Percentiles rank a stretch among this genome's conserved stretches.
Conservation (phyloP, 768 basidiomycete genomes). For the Phylloporus rhodoxanthus region DNA sequence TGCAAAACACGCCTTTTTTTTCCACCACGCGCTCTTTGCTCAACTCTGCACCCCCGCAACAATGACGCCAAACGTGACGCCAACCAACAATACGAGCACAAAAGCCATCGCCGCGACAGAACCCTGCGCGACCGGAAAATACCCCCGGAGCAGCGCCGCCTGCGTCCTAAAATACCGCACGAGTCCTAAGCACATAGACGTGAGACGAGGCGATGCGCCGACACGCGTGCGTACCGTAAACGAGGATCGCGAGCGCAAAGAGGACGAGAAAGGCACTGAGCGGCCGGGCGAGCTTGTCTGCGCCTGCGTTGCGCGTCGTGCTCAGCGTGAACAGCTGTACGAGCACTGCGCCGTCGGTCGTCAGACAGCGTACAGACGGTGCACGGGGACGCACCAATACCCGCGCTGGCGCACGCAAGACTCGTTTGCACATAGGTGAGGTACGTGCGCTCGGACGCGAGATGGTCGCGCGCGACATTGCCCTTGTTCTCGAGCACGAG, state of each 20-base stretch:
- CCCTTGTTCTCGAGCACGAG: conserved; percentile 51
- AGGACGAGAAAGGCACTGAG: conserved; percentile 47
- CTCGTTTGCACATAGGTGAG: conserved; percentile 62
- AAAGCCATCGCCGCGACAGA: conserved; percentile 38
- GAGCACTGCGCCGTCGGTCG: conserved; percentile 32
- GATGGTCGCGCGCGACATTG: conserved; percentile 58
- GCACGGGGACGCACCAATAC: conserved; percentile 41
- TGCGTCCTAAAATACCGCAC: conserved; percentile 51
- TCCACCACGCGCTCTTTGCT: too few relatives aligned
- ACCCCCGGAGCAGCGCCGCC: conserved; percentile 41
- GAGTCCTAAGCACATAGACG: conserved; percentile 35
- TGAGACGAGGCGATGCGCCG: neutral
- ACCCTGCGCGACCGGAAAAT: conserved; percentile 49
- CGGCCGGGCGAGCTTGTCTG: conserved; percentile 37
- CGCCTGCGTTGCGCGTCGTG: conserved; percentile 12
- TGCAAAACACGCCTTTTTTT: too few relatives aligned
- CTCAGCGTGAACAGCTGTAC: conserved; percentile 48
- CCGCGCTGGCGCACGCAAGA: conserved; percentile 51
- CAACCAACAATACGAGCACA: conserved; percentile 36
- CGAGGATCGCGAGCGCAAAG: conserved; percentile 43
- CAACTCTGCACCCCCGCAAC: too few relatives aligned
- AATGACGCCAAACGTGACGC: too few relatives aligned
- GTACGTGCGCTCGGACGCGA: conserved; percentile 59
- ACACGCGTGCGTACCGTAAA: conserved; percentile 34
- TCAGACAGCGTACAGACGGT: neutral